A percentile compares a stretch with the other conserved stretches of the same genome.
These are phyloP conservation scores for Suillus discolor DNA, from an alignment of 768 basidiomycete species.

Conservation along the genomic window DNA sequence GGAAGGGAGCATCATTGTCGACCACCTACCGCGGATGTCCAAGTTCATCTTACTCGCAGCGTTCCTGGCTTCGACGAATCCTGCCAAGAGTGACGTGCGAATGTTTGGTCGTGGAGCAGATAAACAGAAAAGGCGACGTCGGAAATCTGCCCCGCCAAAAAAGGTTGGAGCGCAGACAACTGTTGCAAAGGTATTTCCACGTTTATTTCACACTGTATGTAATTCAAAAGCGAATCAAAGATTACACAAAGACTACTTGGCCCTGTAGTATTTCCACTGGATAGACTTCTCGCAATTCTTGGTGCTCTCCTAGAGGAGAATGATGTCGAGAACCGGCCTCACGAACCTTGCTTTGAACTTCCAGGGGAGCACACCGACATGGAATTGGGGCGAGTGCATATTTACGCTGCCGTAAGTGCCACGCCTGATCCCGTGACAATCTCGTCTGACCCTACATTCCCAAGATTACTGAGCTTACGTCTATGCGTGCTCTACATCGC, in stretches of 20 bases:
- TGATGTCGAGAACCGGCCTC: constrained; percentile 46
- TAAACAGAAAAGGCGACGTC: constrained; percentile 61
- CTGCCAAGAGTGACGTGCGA: constrained; percentile 73
- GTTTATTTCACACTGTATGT: constrained; percentile 3
- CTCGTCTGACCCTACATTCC: constrained; percentile 3
- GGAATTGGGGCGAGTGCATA: constrained; percentile 63
- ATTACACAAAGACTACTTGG: constrained; percentile 79
- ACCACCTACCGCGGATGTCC: constrained; percentile 61
- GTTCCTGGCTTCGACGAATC: constrained; percentile 86
- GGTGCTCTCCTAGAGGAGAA: constrained; percentile 79
- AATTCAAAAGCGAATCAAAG: constrained; percentile 35
- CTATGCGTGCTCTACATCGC: constrained; percentile 67
- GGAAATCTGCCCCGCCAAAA: constrained; percentile 40
- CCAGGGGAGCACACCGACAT: constrained; percentile 77
- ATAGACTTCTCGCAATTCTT: constrained; percentile 78
- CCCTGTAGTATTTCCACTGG: constrained; percentile 76
- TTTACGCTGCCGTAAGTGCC: constrained; percentile 57
- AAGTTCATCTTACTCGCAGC: constrained; percentile 77
- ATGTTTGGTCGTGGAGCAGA: constrained; percentile 81
- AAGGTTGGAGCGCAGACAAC: constrained; percentile 43
- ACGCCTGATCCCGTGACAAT: constrained; percentile 3
- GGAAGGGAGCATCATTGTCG: constrained; percentile 22
- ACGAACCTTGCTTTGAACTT: constrained; percentile 49
- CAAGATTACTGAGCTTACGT: constrained; percentile 68
- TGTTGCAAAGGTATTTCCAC: constrained; percentile 45